Conservation (phyloP, 805 yeast species). For the Starmerella vaccinii region DNA sequence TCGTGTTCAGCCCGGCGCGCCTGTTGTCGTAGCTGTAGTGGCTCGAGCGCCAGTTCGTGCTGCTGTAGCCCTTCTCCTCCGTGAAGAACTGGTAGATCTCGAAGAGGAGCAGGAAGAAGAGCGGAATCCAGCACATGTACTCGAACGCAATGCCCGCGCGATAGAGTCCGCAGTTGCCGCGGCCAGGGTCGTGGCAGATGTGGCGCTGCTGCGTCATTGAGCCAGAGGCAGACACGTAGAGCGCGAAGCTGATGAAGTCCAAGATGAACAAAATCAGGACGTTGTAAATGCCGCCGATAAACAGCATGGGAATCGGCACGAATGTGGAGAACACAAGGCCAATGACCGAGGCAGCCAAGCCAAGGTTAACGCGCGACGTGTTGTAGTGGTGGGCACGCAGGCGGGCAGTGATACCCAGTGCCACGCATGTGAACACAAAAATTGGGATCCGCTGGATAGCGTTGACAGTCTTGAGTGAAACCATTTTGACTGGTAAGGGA, state of each 20-base stretch:
- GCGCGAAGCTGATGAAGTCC: constrained; percentile 20
- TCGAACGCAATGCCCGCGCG: constrained; percentile 21
- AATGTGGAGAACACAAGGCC: constrained; percentile 16
- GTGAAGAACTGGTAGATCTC: constrained; percentile 16
- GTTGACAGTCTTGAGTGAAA: constrained; percentile 5
- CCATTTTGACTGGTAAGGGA: not conserved
- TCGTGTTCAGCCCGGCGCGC: constrained; percentile 3
- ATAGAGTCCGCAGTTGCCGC: constrained; percentile 17
- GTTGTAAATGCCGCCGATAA: constrained; percentile 6
- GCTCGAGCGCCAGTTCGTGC: not conserved
- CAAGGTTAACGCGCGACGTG: constrained; percentile 18
- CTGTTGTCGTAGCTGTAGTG: constrained; percentile 2
- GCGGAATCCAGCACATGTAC: constrained; percentile 20
- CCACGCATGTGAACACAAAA: constrained; percentile 63
- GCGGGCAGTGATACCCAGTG: constrained; percentile 65
- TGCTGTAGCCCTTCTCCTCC: constrained; percentile 4
- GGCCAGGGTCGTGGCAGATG: constrained; percentile 12
- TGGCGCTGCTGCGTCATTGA: constrained; percentile 12
- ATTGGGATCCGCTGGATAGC: constrained; percentile 50
- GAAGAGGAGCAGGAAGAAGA: constrained; percentile 13
- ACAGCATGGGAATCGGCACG: constrained; percentile 5
- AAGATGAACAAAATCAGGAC: constrained; percentile 4
- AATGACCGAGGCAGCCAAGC: constrained; percentile 17
- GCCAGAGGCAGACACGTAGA: constrained; percentile 18
- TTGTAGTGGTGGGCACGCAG: constrained; percentile 12